Evolutionary conservation across 2,329 filamentous ascomycete genomes (phyloP), one percentile per base, ranked within the genome.

Genomic region (Verticillium nubilum): DNA sequence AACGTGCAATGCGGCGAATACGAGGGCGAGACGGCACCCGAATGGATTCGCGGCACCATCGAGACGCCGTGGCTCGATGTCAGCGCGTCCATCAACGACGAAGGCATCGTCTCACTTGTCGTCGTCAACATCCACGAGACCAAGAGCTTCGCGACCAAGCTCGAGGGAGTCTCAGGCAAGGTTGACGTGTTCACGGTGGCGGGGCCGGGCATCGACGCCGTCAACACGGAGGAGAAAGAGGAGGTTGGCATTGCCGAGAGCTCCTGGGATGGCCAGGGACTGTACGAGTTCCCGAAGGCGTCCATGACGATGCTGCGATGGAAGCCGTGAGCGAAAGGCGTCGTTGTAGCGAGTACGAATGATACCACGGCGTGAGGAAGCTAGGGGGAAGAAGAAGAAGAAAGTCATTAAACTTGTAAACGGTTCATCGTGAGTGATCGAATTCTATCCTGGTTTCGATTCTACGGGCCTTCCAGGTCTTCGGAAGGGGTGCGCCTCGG

Each of bases 31-130:
- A 90, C 87, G 1, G 75, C 82, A 60, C 88, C 88, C 2, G 76
- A 70, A 33, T 91, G 88, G 87, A 77, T 90, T 59, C 76, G 84
- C 33, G 82, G 82, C 10, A 79, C 85, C 3, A 80, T 90, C 62
- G 86, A 89, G 65, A 88, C 87, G 6, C 87, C 89, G 7, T 92
- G 83, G 77, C 70, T 91, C 59, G 88, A 91, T 68, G 86, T 87
- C 27, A 87, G 86, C 63, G 88, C 86, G 2, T 76, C 80, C 2
- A 65, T 87, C 5, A 78, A 80, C 53, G 79, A 77, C 35, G 85
- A 78, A 27, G 89, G 88, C 0, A 81, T 77, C 57, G 78, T 88
- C 1, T 88, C 79, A 63, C 66, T 94, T 63, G 89, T 83, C 3
- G 89, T 93, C 1, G 88, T 92, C 17, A 95, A 95, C 69, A 81